Percentiles rank a stretch among this genome's conserved stretches.
phyloP scores from a whole-genome alignment of 805 yeast genomes.

The Candida pseudofarinosa region DNA sequence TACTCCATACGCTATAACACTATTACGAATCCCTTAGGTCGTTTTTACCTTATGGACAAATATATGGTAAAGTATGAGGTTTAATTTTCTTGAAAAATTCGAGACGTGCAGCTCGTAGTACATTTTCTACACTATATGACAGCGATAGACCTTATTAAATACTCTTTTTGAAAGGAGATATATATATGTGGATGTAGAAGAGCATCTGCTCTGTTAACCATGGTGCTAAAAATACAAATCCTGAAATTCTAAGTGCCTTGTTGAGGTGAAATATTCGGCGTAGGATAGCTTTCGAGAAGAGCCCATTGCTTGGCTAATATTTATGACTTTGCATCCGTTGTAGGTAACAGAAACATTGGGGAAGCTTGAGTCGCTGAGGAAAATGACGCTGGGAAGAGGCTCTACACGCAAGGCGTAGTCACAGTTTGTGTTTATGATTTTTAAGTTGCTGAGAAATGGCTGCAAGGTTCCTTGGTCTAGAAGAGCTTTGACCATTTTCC shows the following conservation, averaged over 20 bases:
- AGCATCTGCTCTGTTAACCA: too few species aligned
- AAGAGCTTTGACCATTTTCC: slow-evolving; percentile 72
- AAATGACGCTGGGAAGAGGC: slow-evolving; percentile 67
- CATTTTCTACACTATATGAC: too few species aligned
- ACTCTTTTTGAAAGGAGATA: too few species aligned
- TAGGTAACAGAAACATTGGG: slow-evolving; percentile 72
- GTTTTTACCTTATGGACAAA: too few species aligned
- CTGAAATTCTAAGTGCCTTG: slow-evolving; percentile 47
- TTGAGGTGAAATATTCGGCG: slow-evolving; percentile 67
- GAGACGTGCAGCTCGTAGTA: too few species aligned
- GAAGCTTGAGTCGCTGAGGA: slow-evolving; percentile 68
- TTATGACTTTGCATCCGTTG: slow-evolving; percentile 76
- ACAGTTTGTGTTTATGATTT: slow-evolving; percentile 66
- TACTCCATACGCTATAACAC: not conserved
- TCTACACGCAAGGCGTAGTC: slow-evolving; percentile 67
- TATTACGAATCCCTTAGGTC: too few species aligned
- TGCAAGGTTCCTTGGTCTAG: slow-evolving; percentile 85
- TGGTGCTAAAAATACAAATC: slow-evolving; percentile 38
- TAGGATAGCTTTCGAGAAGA: slow-evolving; percentile 48
- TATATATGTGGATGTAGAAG: too few species aligned
- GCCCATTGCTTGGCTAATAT: slow-evolving; percentile 55
- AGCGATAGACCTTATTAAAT: too few species aligned
- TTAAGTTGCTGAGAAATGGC: slow-evolving; percentile 61
- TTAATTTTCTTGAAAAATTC: too few species aligned
- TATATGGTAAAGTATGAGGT: too few species aligned